A percentile compares a stretch with the other conserved stretches of the same genome.
Conservation (phyloP, 345 rosid genomes). For the Camelina laxa region DNA sequence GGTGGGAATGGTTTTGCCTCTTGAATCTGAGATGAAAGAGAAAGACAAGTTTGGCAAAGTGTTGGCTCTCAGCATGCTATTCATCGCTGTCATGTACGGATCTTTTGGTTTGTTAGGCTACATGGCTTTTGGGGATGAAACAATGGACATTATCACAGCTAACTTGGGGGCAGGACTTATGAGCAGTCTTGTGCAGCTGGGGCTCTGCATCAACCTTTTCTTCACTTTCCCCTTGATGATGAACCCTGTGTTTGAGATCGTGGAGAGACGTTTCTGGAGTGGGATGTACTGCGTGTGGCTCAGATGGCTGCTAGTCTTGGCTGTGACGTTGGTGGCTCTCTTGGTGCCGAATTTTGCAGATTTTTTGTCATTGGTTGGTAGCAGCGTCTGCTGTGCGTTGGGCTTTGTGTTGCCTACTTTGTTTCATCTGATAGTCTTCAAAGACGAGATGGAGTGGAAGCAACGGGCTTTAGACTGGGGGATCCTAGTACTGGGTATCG, state of each 20-base stretch:
- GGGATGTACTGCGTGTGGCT: constrained; percentile 77
- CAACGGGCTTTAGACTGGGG: constrained; percentile 53
- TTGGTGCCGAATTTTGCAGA: constrained; percentile 85
- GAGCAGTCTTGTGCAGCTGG: constrained; percentile 64
- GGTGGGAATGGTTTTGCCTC: constrained; percentile 76
- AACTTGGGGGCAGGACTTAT: constrained; percentile 66
- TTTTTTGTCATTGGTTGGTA: constrained; percentile 82
- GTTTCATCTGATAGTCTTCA: constrained; percentile 76
- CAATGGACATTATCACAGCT: constrained; percentile 76
- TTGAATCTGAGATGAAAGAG: constrained; percentile 72
- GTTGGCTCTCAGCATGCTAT: constrained; percentile 57
- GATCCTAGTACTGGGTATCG: constrained; percentile 56
- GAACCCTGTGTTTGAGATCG: constrained; percentile 84
- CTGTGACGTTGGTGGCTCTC: constrained; percentile 66
- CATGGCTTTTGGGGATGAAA: constrained; percentile 71
- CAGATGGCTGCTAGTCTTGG: constrained; percentile 71
- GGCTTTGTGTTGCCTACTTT: constrained; percentile 78
- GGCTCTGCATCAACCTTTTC: constrained; percentile 77
- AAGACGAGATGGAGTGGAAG: constrained; percentile 66
- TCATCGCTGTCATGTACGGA: constrained; percentile 63
- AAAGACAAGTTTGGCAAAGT: constrained; percentile 62
- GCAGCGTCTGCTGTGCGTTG: constrained; percentile 77
- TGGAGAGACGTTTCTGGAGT: constrained; percentile 66
- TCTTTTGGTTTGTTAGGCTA: constrained; percentile 75
- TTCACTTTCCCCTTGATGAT: constrained; percentile 92